Percentiles rank a stretch among this genome's conserved stretches.
Conservation (phyloP, 257 asterid genomes). For the Paulownia fortunei region DNA sequence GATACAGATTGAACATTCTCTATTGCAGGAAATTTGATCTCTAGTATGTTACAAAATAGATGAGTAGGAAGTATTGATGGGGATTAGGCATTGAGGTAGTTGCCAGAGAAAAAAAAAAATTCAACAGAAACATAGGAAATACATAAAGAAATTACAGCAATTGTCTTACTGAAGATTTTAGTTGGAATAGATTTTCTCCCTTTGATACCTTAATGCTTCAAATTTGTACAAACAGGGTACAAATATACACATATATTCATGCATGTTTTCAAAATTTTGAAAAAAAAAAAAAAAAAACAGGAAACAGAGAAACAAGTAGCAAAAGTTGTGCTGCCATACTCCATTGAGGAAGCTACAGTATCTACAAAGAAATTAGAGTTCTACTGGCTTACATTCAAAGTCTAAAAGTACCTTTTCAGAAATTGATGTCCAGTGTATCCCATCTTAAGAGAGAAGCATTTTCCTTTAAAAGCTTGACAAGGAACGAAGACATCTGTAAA, state of each 20-base stretch:
- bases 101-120: not conserved
- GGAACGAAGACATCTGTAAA: conserved; percentile 19
- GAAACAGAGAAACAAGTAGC: not conserved
- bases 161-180: not conserved
- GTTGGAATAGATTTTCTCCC: not conserved
- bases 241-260: not conserved
- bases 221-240: too few relatives aligned
- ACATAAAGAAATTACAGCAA: not conserved
- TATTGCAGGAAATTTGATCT: not conserved
- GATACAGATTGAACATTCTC: not conserved
- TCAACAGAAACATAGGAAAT: not conserved
- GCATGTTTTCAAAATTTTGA: not conserved
- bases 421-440: conserved; percentile 13
- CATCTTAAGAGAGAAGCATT: conserved; percentile 23
- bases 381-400: not conserved
- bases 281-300: too few relatives aligned
- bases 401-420: conserved; percentile 26
- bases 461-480: conserved; percentile 30
- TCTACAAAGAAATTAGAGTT: not conserved
- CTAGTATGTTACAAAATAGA: not conserved
- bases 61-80: not conserved
- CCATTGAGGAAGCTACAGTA: not conserved
- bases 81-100: not conserved
- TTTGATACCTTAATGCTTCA: not conserved
- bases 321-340: not conserved